phyloP scores from a whole-genome alignment of 352 stramenopile genomes.

The Blastocystis sp. region DNA sequence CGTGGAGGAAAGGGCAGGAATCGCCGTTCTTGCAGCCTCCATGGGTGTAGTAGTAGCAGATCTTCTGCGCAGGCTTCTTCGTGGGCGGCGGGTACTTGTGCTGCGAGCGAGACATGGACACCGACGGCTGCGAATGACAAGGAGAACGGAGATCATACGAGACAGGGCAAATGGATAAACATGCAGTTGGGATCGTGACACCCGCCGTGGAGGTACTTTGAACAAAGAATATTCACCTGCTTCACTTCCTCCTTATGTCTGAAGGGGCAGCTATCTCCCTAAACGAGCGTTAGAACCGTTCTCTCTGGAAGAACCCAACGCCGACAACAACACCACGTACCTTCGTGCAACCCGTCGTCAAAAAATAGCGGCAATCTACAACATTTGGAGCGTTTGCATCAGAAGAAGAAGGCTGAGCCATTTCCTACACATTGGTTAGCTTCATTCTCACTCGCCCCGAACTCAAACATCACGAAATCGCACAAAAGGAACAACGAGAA shows the following conservation, averaged over 20 bases:
- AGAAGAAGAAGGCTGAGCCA: background rate
- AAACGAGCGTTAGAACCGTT: conserved; percentile 9
- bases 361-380: conserved; percentile 47
- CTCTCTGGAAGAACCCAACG: background rate
- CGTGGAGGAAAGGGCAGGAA: conserved; percentile 41
- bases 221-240: conserved; percentile 58
- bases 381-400: background rate
- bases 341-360: conserved; percentile 56
- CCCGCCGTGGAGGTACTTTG: conserved; percentile 18
- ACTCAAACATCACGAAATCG: background rate
- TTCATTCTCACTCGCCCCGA: background rate
- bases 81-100: background rate
- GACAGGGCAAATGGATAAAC: conserved; percentile 54
- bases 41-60: conserved; percentile 31
- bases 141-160: background rate
- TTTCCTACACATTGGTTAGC: conserved; percentile 10
- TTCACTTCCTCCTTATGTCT: conserved; percentile 48
- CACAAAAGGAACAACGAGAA: background rate
- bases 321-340: background rate
- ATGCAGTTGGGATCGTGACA: conserved; percentile 51
- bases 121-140: conserved; percentile 3
- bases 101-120: background rate
- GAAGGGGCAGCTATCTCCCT: conserved; percentile 49
- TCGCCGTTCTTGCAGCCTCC: conserved; percentile 65
- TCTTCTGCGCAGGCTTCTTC: background rate